Conservation (phyloP, 345 rosid species). For the Raphanus raphanistrum region DNA sequence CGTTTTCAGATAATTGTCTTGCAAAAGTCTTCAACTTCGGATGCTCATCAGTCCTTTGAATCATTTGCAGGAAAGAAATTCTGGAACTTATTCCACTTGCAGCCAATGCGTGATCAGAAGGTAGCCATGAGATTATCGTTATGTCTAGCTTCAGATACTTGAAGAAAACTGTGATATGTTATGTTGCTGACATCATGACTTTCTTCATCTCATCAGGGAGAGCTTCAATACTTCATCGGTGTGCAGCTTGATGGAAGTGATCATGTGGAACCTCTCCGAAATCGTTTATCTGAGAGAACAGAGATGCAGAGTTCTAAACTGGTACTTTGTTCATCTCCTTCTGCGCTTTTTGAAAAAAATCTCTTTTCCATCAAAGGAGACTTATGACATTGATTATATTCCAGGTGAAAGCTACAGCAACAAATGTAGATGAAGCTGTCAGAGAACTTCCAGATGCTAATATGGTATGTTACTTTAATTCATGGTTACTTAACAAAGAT, state of each 20-base stretch:
- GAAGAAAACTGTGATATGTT: not conserved
- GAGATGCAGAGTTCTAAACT: constrained; percentile 72
- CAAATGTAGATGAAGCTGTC: constrained; percentile 94
- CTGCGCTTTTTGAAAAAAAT: not conserved
- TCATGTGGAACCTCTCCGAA: constrained; percentile 81
- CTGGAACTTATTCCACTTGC: constrained; percentile 98
- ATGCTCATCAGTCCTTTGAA: constrained; percentile 17
- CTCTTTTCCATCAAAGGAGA: not conserved
- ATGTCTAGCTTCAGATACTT: constrained; percentile 7
- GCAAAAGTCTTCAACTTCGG: not conserved
- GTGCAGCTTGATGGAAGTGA: constrained; percentile 98
- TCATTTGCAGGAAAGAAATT: constrained; percentile 86
- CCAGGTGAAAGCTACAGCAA: constrained; percentile 97
- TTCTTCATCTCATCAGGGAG: constrained; percentile 63
- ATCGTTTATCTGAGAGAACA: constrained; percentile 76
- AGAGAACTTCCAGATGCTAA: constrained; percentile 99
- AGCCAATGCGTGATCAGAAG: constrained; percentile 97
- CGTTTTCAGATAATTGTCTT: not conserved
- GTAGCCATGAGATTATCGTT: constrained; percentile 37
- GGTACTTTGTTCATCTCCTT: constrained; percentile 43
- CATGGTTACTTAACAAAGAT: constrained; percentile 2
- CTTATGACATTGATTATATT: constrained; percentile 18
- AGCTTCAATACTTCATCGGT: constrained; percentile 98
- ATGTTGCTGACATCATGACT: constrained; percentile 25
- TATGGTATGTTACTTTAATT: constrained; percentile 76